A percentile compares a stretch with the other conserved stretches of the same genome.
Conservation (phyloP, 345 rosid genomes). For the Rhodomyrtus tomentosa region DNA sequence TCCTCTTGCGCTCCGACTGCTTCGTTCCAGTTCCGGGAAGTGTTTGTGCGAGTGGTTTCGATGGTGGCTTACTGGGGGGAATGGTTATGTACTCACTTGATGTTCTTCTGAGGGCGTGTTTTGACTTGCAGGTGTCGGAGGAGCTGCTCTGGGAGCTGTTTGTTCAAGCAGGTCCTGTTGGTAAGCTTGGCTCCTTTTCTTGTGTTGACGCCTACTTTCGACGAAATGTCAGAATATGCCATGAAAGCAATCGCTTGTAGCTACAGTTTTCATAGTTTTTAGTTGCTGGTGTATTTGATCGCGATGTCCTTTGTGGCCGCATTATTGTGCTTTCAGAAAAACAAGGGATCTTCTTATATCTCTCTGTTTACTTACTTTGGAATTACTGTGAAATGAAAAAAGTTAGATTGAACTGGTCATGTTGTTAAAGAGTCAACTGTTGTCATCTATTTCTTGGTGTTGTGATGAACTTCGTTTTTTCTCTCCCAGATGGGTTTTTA, state of each 20-base stretch:
- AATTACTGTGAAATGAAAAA: background rate
- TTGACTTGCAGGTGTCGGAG: constrained; percentile 41
- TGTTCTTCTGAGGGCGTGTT: background rate
- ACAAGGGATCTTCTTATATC: background rate
- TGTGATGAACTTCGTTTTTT: background rate
- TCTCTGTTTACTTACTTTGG: background rate
- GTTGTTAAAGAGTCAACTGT: background rate
- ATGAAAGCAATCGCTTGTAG: background rate
- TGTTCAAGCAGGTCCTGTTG: constrained; percentile 97
- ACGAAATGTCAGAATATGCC: background rate
- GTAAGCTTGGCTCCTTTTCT: constrained; percentile 19
- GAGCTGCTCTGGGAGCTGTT: constrained; percentile 96
- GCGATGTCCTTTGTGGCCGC: background rate
- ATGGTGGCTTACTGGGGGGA: background rate
- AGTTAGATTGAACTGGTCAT: background rate
- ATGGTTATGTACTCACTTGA: background rate
- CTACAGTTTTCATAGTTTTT: background rate
- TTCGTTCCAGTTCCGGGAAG: background rate
- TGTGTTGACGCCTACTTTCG: background rate
- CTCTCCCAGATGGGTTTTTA: background rate
- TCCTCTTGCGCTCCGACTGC: background rate
- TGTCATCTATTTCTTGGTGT: background rate
- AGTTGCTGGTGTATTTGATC: background rate
- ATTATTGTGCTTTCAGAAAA: background rate
- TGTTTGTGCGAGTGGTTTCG: background rate